A percentile compares a stretch with the other conserved stretches of the same genome.
phyloP scores from a whole-genome alignment of 805 yeast species.

The Yarrowia osloensis region DNA sequence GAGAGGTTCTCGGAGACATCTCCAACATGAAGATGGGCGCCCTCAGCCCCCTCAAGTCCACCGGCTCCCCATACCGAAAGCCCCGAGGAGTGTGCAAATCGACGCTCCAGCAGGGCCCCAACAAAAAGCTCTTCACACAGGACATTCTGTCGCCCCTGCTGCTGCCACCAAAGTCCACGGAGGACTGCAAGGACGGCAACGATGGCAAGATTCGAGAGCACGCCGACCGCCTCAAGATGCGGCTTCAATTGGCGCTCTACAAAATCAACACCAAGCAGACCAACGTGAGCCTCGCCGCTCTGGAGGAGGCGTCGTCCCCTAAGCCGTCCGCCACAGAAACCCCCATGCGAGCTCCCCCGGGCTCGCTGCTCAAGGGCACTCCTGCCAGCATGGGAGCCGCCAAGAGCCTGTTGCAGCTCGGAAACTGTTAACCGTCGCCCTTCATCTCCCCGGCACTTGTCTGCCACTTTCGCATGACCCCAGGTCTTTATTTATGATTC shows the following conservation, averaged over 20 bases:
- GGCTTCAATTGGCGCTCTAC: slow-evolving; percentile 28
- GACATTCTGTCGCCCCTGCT: slow-evolving; percentile 25
- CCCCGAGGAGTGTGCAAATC: slow-evolving; percentile 11
- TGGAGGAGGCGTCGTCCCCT: not conserved
- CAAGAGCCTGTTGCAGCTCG: slow-evolving; percentile 19
- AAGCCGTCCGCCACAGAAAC: slow-evolving; percentile 2
- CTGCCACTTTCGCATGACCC: slow-evolving; percentile 2
- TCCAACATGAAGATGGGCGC: slow-evolving; percentile 28
- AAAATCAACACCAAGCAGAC: slow-evolving; percentile 29
- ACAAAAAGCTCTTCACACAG: slow-evolving; percentile 27
- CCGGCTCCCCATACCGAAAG: slow-evolving; percentile 26
- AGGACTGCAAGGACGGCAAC: not conserved
- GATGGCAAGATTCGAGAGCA: slow-evolving; percentile 26
- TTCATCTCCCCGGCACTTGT: not conserved
- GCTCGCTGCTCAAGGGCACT: slow-evolving; percentile 22
- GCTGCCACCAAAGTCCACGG: slow-evolving; percentile 18
- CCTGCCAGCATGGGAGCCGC: slow-evolving; percentile 29
- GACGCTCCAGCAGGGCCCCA: not conserved
- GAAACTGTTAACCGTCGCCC: slow-evolving; percentile 10
- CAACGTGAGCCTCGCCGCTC: slow-evolving; percentile 11
- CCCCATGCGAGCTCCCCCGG: slow-evolving; percentile 26
- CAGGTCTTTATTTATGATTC: slow-evolving; percentile 27
- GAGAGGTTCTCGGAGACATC: slow-evolving; percentile 30
- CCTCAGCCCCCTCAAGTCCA: slow-evolving; percentile 29
- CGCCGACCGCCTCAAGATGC: slow-evolving; percentile 29